Evolutionary conservation across 345 rosid genomes (phyloP).

Genomic region (Populus davidiana): DNA sequence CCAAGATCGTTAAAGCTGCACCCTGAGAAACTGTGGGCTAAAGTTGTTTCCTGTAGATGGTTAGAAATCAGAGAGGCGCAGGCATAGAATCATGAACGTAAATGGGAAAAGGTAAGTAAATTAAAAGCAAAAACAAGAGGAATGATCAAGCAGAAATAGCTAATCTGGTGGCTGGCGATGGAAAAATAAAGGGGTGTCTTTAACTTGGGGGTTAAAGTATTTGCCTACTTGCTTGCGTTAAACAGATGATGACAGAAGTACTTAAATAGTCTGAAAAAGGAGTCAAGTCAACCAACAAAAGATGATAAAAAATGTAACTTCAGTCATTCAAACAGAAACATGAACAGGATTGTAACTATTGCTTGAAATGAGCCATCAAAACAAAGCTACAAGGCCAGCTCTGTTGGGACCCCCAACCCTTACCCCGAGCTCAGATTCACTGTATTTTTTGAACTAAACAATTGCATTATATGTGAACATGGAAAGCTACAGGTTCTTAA

Average conservation of each 20-base stretch:
- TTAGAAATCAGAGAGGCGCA: too few species aligned
- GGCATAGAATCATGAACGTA: too few species aligned
- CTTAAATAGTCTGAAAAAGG: conserved; percentile 1
- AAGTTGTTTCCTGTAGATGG: too few species aligned
- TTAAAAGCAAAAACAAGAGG: not conserved
- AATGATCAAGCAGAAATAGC: not conserved
- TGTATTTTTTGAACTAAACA: not conserved
- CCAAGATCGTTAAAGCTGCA: too few species aligned
- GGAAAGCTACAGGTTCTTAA: not conserved
- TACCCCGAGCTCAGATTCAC: too few species aligned
- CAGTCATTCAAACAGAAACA: conserved; percentile 19
- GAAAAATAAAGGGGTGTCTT: not conserved
- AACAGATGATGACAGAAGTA: not conserved
- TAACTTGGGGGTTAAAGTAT: not conserved
- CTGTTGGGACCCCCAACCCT: conserved; percentile 16
- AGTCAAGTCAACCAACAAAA: conserved; percentile 16
- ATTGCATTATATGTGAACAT: not conserved
- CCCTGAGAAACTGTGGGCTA: too few species aligned
- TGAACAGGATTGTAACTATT: conserved; percentile 15
- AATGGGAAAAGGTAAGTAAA: not conserved
- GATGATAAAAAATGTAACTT: conserved; percentile 17
- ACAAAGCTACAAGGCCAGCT: not conserved
- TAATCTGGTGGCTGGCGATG: not conserved
- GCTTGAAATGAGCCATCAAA: conserved; percentile 23
- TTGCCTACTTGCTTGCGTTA: not conserved